Base-by-base conservation (phyloP, 2,329 filamentous ascomycete genomes). In the Exophiala xenobiotica region DNA sequence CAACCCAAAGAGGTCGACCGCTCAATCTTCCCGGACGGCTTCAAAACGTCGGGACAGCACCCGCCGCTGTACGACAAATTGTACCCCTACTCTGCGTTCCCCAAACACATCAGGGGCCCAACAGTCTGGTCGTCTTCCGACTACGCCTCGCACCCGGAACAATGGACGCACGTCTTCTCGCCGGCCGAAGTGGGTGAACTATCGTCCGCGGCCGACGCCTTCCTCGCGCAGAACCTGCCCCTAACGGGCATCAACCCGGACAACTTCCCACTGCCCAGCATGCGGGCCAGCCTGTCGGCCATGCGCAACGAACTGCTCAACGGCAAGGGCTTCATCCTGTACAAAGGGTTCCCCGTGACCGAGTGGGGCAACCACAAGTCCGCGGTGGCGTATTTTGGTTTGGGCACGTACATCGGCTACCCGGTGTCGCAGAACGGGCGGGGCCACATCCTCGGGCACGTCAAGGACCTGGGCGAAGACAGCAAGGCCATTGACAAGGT, bases 271-370 rank as follows among this genome's bases (percentile, higher is more conserved):
- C 76, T 88, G 1, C 80, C 82, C 2, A 74, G 70, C 11, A 76
- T 88, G 31, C 70, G 74, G 6, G 58, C 64, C 2, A 77, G 80
- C 49, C 71, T 88, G 14, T 69, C 67, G 4, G 68, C 76, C 2
- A 75, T 88, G 54, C 78, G 82, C 43, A 74, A 78, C 14, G 85
- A 88, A 56, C 73, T 88, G n/a, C 70, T 95, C 49, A 81, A 95
- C 65, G 90, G 88, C 58, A 93, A 93, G 64, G 90, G 90, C 12
- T 95, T 95, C 72, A 87, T 93, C 57, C 79, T 95, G 11, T 93
- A 95, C 76, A 95, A 93, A 68, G 83, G 86, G 45, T 85, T 95
- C 67, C 90, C 89, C 1, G 87, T 90, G 1, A 64, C 79, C 37
- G 67, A 79, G 70, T 96, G 90, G 90, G 83, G 85, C 0, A 80